phyloP scores from a whole-genome alignment of 2,329 filamentous ascomycete genomes.

The Byssothecium circinans region DNA sequence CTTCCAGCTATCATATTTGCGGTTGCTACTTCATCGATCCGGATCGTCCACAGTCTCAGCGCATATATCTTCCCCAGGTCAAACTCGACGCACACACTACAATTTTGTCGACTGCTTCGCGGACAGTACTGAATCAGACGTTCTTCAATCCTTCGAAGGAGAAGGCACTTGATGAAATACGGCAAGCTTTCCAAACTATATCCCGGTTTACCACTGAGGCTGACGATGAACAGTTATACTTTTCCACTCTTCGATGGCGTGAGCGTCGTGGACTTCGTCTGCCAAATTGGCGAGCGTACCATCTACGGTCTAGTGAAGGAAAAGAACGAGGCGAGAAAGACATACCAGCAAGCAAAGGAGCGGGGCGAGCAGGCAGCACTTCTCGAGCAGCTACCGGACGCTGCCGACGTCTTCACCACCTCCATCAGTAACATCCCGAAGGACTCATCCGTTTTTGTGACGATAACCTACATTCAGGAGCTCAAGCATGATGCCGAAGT shows the following conservation, averaged over 20 bases:
- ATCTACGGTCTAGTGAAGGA: constrained; percentile 67
- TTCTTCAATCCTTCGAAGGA: constrained; percentile 59
- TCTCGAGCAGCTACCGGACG: constrained; percentile 60
- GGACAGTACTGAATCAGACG: constrained; percentile 56
- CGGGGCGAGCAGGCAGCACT: constrained; percentile 64
- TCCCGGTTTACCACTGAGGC: background rate
- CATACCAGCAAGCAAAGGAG: constrained; percentile 60
- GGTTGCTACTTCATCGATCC: constrained; percentile 21
- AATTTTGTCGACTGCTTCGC: constrained; percentile 57
- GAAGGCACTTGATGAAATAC: constrained; percentile 53
- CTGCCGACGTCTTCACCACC: constrained; percentile 67
- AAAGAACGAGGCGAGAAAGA: constrained; percentile 59
- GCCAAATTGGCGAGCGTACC: constrained; percentile 60
- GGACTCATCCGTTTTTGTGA: constrained; percentile 56
- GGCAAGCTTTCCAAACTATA: constrained; percentile 12
- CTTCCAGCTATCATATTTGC: constrained; percentile 16
- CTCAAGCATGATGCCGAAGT: constrained; percentile 68
- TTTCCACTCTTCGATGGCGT: constrained; percentile 73
- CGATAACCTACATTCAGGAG: constrained; percentile 67
- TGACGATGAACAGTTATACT: constrained; percentile 50
- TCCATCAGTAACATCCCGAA: constrained; percentile 66
- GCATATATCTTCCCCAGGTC: constrained; percentile 57
- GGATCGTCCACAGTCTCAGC: background rate
- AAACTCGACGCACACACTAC: constrained; percentile 59
- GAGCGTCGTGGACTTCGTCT: constrained; percentile 66